phyloP scores from a whole-genome alignment of 192 early-diverging fungal species.

The Coemansia sp. region DNA sequence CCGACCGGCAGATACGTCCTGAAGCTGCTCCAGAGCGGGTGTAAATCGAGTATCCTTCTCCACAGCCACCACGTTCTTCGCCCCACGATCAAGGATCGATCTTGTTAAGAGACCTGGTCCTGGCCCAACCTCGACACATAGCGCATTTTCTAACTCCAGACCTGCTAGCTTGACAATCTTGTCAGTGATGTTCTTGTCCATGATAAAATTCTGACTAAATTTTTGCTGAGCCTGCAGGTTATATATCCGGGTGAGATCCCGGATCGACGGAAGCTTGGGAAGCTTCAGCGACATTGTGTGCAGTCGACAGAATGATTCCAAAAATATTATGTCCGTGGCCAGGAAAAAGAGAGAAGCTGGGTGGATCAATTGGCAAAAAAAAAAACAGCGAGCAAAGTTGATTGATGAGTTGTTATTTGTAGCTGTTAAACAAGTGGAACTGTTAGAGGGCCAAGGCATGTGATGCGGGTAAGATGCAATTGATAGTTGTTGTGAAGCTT shows the following conservation, averaged over 20 bases:
- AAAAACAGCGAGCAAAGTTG: too few relatives aligned
- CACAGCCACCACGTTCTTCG: conserved; percentile 62
- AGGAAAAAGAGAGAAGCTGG: background rate
- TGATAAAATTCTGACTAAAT: conserved; percentile 81
- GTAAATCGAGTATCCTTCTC: conserved; percentile 74
- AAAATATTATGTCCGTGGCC: background rate
- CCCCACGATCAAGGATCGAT: conserved; percentile 70
- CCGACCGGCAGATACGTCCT: conserved; percentile 60
- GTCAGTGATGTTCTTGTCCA: conserved; percentile 81
- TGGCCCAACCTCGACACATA: conserved; percentile 77
- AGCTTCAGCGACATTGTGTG: conserved; percentile 37
- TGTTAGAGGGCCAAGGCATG: conserved; percentile 7
- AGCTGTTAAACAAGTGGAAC: background rate
- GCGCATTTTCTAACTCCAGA: conserved; percentile 56
- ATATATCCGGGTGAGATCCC: conserved; percentile 73
- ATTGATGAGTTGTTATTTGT: background rate
- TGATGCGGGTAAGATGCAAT: background rate
- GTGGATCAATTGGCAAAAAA: background rate
- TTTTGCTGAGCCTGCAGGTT: conserved; percentile 68
- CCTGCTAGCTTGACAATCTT: conserved; percentile 64
- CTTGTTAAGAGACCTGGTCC: conserved; percentile 76
- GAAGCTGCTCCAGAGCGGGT: conserved; percentile 71
- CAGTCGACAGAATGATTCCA: background rate
- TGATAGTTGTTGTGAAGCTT: background rate
- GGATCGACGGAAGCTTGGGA: conserved; percentile 64